Conservation (phyloP, 2,329 filamentous ascomycete species). For the Plenodomus lindquistii region DNA sequence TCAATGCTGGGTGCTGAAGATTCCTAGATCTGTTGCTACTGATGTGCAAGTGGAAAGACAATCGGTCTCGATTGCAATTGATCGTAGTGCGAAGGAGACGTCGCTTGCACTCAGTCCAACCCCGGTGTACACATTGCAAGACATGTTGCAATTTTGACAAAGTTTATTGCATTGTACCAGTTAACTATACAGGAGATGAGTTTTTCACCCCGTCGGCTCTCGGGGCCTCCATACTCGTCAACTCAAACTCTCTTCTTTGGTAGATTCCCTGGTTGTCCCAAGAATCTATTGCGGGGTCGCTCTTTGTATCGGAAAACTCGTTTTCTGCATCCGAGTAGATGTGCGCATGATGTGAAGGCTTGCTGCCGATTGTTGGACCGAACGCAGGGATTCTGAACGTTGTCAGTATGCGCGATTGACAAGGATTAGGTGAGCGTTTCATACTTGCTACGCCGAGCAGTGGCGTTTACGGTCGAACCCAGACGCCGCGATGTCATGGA, state of each 20-base stretch:
- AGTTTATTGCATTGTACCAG: background rate
- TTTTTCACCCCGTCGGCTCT: background rate
- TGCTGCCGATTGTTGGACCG: slow-evolving; percentile 11
- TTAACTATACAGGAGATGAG: background rate
- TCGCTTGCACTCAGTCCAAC: no score
- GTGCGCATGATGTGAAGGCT: slow-evolving; percentile 21
- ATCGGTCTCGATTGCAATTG: no score
- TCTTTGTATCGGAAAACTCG: slow-evolving; percentile 17
- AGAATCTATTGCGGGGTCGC: slow-evolving; percentile 16
- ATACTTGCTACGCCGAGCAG: slow-evolving; percentile 19
- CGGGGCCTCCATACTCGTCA: slow-evolving; percentile 21
- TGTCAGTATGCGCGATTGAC: background rate
- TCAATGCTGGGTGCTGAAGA: no score
- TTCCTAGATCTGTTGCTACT: no score
- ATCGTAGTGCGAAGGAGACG: no score
- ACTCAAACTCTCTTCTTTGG: slow-evolving; percentile 29
- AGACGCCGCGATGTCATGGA: slow-evolving; percentile 44
- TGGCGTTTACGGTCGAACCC: slow-evolving; percentile 15
- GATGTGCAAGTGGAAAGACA: no score
- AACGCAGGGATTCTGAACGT: slow-evolving; percentile 4
- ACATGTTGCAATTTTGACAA: background rate
- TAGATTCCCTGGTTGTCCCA: slow-evolving; percentile 32
- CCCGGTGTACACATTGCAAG: no score
- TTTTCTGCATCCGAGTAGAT: slow-evolving; percentile 25
- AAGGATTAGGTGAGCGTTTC: background rate